Conservation (phyloP, 306 rosid genomes). For the Biancaea sappan region DNA sequence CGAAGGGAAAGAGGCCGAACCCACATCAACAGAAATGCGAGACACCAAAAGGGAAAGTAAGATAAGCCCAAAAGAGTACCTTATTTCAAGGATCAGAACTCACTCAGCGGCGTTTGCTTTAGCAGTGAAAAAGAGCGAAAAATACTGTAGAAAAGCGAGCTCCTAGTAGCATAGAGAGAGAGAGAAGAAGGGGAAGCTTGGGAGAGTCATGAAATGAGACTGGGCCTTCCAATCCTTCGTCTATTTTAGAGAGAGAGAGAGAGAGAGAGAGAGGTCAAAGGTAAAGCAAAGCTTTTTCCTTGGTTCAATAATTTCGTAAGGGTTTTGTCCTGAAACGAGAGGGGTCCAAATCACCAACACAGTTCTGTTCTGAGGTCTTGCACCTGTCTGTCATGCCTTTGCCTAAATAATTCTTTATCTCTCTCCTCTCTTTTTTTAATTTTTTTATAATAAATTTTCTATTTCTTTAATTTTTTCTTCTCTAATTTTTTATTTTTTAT, state of each 20-base stretch:
- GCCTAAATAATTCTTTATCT: conserved; percentile 30
- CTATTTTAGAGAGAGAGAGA: conserved; percentile 41
- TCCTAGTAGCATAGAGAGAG: conserved; percentile 10
- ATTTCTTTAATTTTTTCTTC: not conserved
- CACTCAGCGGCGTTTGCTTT: conserved; percentile 48
- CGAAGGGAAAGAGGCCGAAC: conserved; percentile 23
- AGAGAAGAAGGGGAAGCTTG: conserved; percentile 8
- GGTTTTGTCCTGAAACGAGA: conserved; percentile 52
- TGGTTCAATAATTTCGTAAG: conserved; percentile 49
- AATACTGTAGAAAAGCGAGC: conserved; percentile 41
- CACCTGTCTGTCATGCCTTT: conserved; percentile 53
- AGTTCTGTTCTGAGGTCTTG: conserved; percentile 46
- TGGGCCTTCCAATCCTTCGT: conserved; percentile 39
- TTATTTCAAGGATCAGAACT: conserved; percentile 50
- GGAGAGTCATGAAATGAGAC: conserved; percentile 29
- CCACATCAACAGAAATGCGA: conserved; percentile 41
- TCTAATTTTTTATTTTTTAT: not conserved
- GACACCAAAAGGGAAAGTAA: conserved; percentile 46
- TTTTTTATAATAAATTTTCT: not conserved
- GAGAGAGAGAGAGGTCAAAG: conserved; percentile 60
- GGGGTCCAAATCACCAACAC: conserved; percentile 64
- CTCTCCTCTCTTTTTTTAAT: not conserved
- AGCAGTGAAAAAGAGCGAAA: conserved; percentile 43
- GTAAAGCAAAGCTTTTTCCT: conserved; percentile 42
- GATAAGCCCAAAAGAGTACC: conserved; percentile 59